phyloP scores from a whole-genome alignment of 768 basidiomycete genomes.

The Gymnopilus dilepis region DNA sequence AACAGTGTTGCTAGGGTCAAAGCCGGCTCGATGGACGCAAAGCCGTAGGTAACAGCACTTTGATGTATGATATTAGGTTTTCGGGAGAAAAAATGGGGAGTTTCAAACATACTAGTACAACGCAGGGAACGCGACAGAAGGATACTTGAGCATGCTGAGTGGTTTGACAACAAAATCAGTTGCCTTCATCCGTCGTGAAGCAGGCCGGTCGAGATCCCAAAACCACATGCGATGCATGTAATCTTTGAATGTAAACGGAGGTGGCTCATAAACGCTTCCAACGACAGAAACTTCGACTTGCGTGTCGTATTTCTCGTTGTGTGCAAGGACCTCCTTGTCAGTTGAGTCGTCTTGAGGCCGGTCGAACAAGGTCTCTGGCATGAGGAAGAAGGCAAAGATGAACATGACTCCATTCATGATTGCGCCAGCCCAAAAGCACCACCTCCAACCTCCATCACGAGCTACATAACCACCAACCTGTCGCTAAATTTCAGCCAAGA shows the following conservation, averaged over 20 bases:
- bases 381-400: slow-evolving; percentile 39
- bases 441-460: slow-evolving; percentile 42
- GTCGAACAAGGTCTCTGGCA: slow-evolving; percentile 49
- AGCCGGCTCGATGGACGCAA: slow-evolving; percentile 45
- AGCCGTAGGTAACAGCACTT: slow-evolving; percentile 43
- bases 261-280: slow-evolving; percentile 30
- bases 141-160: slow-evolving; percentile 45
- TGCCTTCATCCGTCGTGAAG: slow-evolving; percentile 30
- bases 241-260: slow-evolving; percentile 28
- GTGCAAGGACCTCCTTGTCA: slow-evolving; percentile 14
- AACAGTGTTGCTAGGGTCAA: slow-evolving; percentile 44
- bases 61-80: background rate
- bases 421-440: slow-evolving; percentile 50
- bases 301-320: slow-evolving; percentile 21
- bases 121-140: slow-evolving; percentile 44
- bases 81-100: background rate
- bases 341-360: slow-evolving; percentile 27
- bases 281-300: slow-evolving; percentile 10
- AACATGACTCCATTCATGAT: slow-evolving; percentile 46
- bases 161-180: slow-evolving; percentile 39
- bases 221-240: slow-evolving; percentile 37
- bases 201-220: slow-evolving; percentile 35
- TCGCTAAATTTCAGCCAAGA: background rate
- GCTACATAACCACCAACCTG: slow-evolving; percentile 46
- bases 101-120: slow-evolving; percentile 36